These are phyloP conservation scores for Emericellopsis terricola DNA, from an alignment of 495 filamentous ascomycete genomes.

Conservation along the genomic window DNA sequence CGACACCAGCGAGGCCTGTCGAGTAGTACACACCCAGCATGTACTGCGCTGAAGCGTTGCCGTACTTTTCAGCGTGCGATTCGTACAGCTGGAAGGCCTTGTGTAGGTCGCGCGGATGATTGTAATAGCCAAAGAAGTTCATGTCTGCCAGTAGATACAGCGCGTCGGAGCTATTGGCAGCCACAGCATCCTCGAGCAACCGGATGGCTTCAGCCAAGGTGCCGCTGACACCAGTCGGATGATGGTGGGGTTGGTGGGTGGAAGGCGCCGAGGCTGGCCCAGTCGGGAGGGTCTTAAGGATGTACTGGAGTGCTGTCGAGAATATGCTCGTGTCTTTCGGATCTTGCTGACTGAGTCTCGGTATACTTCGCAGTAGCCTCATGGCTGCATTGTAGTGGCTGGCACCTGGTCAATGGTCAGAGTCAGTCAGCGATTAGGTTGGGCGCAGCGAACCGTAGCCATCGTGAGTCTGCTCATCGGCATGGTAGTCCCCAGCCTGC, in stretches of 20 bases:
- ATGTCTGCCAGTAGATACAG: constrained; percentile 83
- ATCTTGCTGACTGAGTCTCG: no score
- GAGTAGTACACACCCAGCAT: constrained; percentile 96
- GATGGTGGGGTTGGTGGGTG: constrained; percentile 9
- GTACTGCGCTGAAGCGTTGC: constrained; percentile 81
- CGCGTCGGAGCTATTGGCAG: constrained; percentile 66
- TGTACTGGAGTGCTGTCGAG: constrained; percentile 15
- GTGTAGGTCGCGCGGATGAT: constrained; percentile 67
- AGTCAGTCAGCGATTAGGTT: no score
- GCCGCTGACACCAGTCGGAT: constrained; percentile 14
- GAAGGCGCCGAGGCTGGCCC: constrained; percentile 20
- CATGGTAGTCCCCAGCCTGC: no score
- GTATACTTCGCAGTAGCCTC: constrained; percentile 21
- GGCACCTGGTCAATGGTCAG: constrained; percentile 15
- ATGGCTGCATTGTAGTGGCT: constrained; percentile 26
- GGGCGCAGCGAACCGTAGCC: no score
- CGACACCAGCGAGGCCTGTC: constrained; percentile 69
- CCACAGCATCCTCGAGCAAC: constrained; percentile 57
- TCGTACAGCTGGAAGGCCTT: constrained; percentile 72
- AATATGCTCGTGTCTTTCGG: constrained; percentile 21
- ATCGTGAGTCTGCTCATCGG: no score
- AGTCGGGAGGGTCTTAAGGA: constrained; percentile 22
- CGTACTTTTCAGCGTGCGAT: constrained; percentile 53
- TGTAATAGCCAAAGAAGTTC: constrained; percentile 93
- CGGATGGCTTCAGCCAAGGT: constrained; percentile 43